Conservation (phyloP, 2,329 filamentous ascomycete species). For the Thelonectria blattea region DNA sequence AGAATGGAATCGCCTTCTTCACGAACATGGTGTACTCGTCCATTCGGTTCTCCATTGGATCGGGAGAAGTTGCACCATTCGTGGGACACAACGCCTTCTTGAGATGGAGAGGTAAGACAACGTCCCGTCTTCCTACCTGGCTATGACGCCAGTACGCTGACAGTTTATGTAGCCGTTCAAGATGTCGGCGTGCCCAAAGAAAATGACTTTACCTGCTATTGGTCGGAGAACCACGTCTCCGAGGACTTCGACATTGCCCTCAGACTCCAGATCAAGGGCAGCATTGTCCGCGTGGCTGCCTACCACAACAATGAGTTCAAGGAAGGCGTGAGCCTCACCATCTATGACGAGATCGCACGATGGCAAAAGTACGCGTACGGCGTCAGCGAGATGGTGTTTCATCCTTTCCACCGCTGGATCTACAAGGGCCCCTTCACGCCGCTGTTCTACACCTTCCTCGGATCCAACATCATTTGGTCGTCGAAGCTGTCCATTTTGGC, state of each 20-base stretch:
- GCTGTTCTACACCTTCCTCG: slow-evolving; percentile 45
- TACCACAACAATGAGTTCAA: slow-evolving; percentile 12
- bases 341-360: slow-evolving; percentile 14
- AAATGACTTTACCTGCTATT: slow-evolving; percentile 1
- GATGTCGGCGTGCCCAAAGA: slow-evolving; percentile 1
- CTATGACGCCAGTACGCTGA: background rate
- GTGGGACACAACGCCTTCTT: slow-evolving; percentile 13
- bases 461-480: slow-evolving; percentile 65
- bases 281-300: slow-evolving; percentile 10
- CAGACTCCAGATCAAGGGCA: slow-evolving; percentile 15
- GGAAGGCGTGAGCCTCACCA: slow-evolving; percentile 14
- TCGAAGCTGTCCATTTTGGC: slow-evolving; percentile 75
- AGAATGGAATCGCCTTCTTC: slow-evolving; percentile 16
- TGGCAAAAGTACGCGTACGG: slow-evolving; percentile 19
- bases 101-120: slow-evolving; percentile 3
- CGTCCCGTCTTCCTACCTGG: too few relatives aligned
- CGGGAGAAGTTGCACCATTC: slow-evolving; percentile 12
- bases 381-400: slow-evolving; percentile 15
- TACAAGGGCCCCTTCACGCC: slow-evolving; percentile 15
- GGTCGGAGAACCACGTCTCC: slow-evolving; percentile 14
- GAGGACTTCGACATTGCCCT: slow-evolving; percentile 17
- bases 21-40: slow-evolving; percentile 13
- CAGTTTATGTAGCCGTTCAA: slow-evolving; percentile 2
- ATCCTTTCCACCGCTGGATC: slow-evolving; percentile 12
- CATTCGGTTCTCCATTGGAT: slow-evolving; percentile 10